Base-by-base conservation (phyloP, 202 grass and related monocot genomes). In the Schoenoplectus tabernaemontani region DNA sequence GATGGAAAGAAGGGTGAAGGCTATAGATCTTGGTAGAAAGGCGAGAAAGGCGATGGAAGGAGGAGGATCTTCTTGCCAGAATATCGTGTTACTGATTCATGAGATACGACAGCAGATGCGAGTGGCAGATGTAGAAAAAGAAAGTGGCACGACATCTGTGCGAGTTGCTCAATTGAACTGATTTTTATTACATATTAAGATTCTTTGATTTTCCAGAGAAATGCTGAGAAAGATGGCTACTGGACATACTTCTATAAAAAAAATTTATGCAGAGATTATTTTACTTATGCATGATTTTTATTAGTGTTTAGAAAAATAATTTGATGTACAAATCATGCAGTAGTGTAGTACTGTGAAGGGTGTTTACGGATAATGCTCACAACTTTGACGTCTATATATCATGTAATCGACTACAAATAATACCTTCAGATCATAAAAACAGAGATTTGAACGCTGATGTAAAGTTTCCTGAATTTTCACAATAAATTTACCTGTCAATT, bases 11-110 rank as follows among this genome's bases (percentile, higher is more conserved):
- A 82, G 85, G 53, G 47, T 11, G 4, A 86, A 67, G 26, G 86
- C 83, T 16, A 51, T 12, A 19, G 70, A 84, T 24, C 81, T 78
- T 17, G 69, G 77, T 9, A 64, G 17, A 75, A 88, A 78, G 61
- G 89, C 83, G 8, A 44, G 9, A 33, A 61, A 51, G 13, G 83
- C 83, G 33, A 80, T 87, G 83, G 80, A 63, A 60, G 59, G 38
- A 17, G 83, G 75, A 12, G 89, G 89, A 1, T 88, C 80, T 68
- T 88, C 83, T 41, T 65, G 78, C 44, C 50, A 57, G 51, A 87
- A 86, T 46, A 8, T 82, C 1, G 34, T 8, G 12, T 33, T 66
- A 22, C 23, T 89, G 30, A 37, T 78, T 64, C 72, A 78, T 11
- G 71, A 86, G 9, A 43, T 86, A 44, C 17, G 15, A 46, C 28